Evolutionary conservation across 257 asterid genomes (phyloP).

Genomic region (Striga asiatica): DNA sequence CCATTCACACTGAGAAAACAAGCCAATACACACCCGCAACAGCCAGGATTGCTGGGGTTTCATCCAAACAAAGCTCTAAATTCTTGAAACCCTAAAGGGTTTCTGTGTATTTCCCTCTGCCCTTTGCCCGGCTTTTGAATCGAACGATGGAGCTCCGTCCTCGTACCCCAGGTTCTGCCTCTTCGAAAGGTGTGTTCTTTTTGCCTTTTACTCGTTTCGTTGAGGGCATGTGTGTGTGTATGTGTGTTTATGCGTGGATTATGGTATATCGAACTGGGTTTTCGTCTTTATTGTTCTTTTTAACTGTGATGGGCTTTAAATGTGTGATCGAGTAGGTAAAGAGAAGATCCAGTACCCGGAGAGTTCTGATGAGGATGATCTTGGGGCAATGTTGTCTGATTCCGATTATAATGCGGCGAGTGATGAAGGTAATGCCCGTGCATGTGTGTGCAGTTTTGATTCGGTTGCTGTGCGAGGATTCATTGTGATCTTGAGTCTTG

Average conservation of each 20-base stretch:
- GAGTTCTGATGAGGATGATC: constrained; percentile 25
- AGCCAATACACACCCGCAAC: not conserved
- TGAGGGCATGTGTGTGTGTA: not conserved
- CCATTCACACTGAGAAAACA: not conserved
- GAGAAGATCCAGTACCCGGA: constrained; percentile 18
- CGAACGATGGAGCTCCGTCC: constrained; percentile 27
- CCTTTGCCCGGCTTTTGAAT: not conserved
- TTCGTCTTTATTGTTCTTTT: not conserved
- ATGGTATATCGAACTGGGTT: no score
- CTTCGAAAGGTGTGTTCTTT: constrained; percentile 22
- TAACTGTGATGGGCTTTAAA: not conserved
- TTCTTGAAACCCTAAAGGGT: constrained; percentile 17
- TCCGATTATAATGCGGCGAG: constrained; percentile 17
- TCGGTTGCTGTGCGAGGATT: not conserved
- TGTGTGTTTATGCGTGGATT: not conserved
- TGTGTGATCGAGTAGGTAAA: constrained; percentile 22
- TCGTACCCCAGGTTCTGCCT: no score
- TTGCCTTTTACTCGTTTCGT: not conserved
- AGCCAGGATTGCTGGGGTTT: constrained; percentile 2
- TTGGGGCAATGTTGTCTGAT: constrained; percentile 14
- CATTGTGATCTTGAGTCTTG: constrained; percentile 6
- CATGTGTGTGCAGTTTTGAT: constrained; percentile 3
- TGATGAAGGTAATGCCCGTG: constrained; percentile 18
- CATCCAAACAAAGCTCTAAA: constrained; percentile 1
- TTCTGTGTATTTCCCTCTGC: not conserved